Percentiles rank a stretch among this genome's conserved stretches.
Evolutionary conservation across 2,329 filamentous ascomycete species (phyloP).

Genomic region (Cladorrhinum sp.): DNA sequence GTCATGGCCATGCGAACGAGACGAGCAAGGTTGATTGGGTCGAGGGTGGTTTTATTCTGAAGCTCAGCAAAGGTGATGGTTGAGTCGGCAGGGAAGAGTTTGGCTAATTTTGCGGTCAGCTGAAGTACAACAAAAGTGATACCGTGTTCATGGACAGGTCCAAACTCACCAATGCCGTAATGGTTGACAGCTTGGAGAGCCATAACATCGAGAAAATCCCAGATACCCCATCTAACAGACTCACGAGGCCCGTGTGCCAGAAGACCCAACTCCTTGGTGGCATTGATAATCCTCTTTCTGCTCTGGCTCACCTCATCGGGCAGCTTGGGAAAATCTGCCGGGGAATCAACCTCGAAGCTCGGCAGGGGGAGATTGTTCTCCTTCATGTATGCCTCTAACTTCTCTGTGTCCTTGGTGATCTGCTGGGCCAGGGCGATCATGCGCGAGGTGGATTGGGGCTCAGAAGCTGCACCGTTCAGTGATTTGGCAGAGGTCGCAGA

Average conservation of each 20-base stretch:
- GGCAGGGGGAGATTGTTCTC: constrained; percentile 41
- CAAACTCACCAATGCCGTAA: constrained; percentile 45
- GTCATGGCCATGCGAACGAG: constrained; percentile 57
- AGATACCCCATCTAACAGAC: constrained; percentile 50
- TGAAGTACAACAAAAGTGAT: constrained; percentile 2
- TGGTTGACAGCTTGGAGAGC: constrained; percentile 50
- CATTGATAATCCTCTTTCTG: constrained; percentile 47
- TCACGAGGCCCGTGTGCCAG: constrained; percentile 51
- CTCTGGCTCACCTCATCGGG: constrained; percentile 45
- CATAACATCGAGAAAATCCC: constrained; percentile 50
- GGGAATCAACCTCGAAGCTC: constrained; percentile 44
- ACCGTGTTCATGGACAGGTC: neutral
- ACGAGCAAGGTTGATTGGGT: constrained; percentile 49
- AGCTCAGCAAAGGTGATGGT: constrained; percentile 47
- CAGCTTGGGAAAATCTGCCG: constrained; percentile 46
- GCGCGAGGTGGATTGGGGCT: constrained; percentile 32
- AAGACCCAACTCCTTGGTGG: constrained; percentile 46
- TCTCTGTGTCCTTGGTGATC: constrained; percentile 48
- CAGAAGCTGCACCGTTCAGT: neutral
- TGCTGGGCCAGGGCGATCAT: constrained; percentile 46
- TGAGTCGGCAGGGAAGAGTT: constrained; percentile 47
- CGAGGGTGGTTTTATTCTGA: constrained; percentile 43
- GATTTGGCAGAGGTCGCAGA: neutral
- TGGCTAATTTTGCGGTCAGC: constrained; percentile 35
- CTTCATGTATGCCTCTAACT: constrained; percentile 46